These are phyloP conservation scores for Cucumis cinereus DNA, from an alignment of 306 rosid species.

Conservation along the genomic window DNA sequence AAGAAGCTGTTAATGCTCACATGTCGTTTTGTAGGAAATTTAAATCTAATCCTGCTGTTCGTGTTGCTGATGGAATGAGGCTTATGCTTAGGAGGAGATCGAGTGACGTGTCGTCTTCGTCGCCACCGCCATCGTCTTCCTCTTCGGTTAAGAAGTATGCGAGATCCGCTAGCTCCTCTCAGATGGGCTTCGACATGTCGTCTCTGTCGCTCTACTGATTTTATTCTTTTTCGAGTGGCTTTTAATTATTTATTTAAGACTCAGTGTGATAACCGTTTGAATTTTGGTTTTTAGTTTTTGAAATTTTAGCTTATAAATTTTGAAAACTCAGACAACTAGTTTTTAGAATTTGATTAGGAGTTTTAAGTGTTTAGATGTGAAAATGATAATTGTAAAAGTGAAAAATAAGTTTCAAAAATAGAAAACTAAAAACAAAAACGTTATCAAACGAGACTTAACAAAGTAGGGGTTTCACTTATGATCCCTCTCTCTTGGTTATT, in stretches of 20 bases:
- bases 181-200: slow-evolving; percentile 58
- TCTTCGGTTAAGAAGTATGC: slow-evolving; percentile 42
- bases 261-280: too few species aligned
- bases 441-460: neutral
- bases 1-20: slow-evolving; percentile 94
- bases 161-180: slow-evolving; percentile 54
- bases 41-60: slow-evolving; percentile 76
- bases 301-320: too few species aligned
- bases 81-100: slow-evolving; percentile 92
- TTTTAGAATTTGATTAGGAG: too few species aligned
- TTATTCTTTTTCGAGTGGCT: neutral
- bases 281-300: too few species aligned
- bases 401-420: too few species aligned
- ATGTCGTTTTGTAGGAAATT: slow-evolving; percentile 90
- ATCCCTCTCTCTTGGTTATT: neutral
- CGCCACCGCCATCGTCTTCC: slow-evolving; percentile 9
- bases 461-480: neutral
- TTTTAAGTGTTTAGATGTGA: too few species aligned
- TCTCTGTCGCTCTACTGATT: slow-evolving; percentile 33
- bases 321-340: too few species aligned
- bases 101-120: slow-evolving; percentile 34
- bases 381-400: too few species aligned
- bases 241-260: neutral
- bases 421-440: too few species aligned
- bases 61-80: slow-evolving; percentile 95